A percentile compares a stretch with the other conserved stretches of the same genome.
Evolutionary conservation across 176 grass and related monocot species (phyloP).

Genomic region (Lolium perenne): DNA sequence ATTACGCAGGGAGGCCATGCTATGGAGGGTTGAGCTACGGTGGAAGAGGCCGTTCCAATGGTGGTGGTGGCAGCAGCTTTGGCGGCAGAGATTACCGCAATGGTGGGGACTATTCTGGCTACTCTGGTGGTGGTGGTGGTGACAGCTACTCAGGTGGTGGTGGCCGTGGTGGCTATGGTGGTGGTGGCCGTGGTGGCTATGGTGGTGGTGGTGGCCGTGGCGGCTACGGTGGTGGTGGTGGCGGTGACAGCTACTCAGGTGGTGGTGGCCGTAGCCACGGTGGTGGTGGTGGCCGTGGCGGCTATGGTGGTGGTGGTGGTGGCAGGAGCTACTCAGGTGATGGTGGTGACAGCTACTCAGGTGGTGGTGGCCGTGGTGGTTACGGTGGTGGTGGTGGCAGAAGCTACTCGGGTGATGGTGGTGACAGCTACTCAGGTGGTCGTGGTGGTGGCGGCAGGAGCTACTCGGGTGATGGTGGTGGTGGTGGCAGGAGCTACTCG

Average conservation of each 20-base stretch:
- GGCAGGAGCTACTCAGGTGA: no score
- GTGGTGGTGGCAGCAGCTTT: conserved; percentile 30
- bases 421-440: no score
- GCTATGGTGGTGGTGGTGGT: no score
- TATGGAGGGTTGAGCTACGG: conserved; percentile 35
- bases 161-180: conserved; percentile 2
- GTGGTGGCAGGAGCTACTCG: background rate
- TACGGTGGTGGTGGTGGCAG: no score
- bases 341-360: no score
- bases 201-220: conserved; percentile 39
- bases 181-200: conserved; percentile 35
- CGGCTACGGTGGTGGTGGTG: conserved; percentile 1
- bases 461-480: background rate
- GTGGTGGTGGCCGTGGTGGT: no score
- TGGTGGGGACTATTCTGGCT: background rate
- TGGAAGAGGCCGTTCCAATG: background rate
- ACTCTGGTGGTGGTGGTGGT: background rate
- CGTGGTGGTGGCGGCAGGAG: no score
- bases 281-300: no score
- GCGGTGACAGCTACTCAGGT: background rate
- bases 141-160: background rate
- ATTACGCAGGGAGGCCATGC: conserved; percentile 45
- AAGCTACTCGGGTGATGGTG: no score
- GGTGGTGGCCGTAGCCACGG: background rate
- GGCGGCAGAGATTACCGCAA: conserved; percentile 41